A percentile compares a stretch with the other conserved stretches of the same genome.
phyloP scores from a whole-genome alignment of 208 protist species.

The Crithidia sp. region DNA sequence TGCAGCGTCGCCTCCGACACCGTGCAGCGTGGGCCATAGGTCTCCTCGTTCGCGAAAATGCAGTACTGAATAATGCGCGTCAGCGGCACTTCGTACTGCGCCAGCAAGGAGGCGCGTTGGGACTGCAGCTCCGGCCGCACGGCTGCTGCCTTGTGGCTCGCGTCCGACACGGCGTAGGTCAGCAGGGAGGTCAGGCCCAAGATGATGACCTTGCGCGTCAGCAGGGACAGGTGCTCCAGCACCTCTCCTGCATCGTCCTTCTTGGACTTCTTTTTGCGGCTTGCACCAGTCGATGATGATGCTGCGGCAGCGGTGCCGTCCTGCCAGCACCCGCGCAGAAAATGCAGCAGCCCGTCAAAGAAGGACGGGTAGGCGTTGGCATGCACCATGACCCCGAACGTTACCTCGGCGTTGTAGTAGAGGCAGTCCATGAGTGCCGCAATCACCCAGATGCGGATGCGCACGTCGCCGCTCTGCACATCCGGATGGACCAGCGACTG shows the following conservation, averaged over 20 bases:
- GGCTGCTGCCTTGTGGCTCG: not conserved
- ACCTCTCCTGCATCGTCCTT: constrained; percentile 62
- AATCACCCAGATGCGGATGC: constrained; percentile 78
- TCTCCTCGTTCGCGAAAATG: constrained; percentile 68
- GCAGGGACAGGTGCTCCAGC: constrained; percentile 67
- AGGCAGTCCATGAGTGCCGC: constrained; percentile 87
- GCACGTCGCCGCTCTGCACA: constrained; percentile 51
- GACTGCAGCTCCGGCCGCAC: constrained; percentile 15
- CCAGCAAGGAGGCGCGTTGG: constrained; percentile 33
- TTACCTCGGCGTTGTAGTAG: constrained; percentile 81
- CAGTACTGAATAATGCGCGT: constrained; percentile 77
- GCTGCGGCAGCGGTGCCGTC: not conserved
- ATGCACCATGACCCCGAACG: constrained; percentile 57
- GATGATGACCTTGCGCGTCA: constrained; percentile 81
- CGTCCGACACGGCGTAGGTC: constrained; percentile 16
- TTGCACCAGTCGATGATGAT: not conserved
- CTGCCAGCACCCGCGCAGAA: constrained; percentile 61
- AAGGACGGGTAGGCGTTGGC: constrained; percentile 69
- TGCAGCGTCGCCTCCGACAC: constrained; percentile 62
- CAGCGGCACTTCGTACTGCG: constrained; percentile 43
- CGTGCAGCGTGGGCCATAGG: constrained; percentile 61
- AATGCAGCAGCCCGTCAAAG: constrained; percentile 75
- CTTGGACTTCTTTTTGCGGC: constrained; percentile 47
- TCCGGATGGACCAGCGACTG: constrained; percentile 70
- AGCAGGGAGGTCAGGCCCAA: constrained; percentile 73